Percentiles rank a stretch among this genome's conserved stretches.
Evolutionary conservation across 805 yeast genomes (phyloP).

Genomic region (Starmerella davenportii): DNA sequence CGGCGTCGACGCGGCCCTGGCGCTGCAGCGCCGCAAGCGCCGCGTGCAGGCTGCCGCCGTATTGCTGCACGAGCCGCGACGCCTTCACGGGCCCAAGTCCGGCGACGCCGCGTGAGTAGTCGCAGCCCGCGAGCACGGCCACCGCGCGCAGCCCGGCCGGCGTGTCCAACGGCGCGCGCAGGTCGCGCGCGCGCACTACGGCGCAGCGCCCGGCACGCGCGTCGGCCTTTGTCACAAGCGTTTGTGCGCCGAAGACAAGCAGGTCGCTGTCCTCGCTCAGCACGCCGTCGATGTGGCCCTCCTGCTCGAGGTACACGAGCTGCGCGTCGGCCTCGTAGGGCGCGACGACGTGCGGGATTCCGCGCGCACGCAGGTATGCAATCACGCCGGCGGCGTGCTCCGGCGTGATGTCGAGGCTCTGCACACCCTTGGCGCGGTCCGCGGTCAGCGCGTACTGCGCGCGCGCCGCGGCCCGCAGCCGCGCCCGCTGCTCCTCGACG

Average conservation of each 20-base stretch:
- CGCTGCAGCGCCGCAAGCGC: slow-evolving; percentile 38
- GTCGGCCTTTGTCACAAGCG: slow-evolving; percentile 63
- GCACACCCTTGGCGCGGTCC: slow-evolving; percentile 1
- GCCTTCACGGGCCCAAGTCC: slow-evolving; percentile 72
- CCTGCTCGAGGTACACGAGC: slow-evolving; percentile 69
- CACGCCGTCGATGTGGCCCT: slow-evolving; percentile 63
- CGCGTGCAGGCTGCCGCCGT: slow-evolving; percentile 32
- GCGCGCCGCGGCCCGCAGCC: slow-evolving; percentile 36
- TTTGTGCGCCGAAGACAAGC: slow-evolving; percentile 66
- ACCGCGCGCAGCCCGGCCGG: slow-evolving; percentile 34
- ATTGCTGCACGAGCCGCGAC: slow-evolving; percentile 36
- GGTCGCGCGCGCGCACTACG: slow-evolving; percentile 40
- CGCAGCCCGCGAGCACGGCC: slow-evolving; percentile 92
- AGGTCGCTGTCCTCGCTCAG: slow-evolving; percentile 90
- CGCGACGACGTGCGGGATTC: slow-evolving; percentile 67
- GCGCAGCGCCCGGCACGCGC: slow-evolving; percentile 44
- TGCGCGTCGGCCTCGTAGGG: slow-evolving; percentile 98
- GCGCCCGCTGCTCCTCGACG: slow-evolving; percentile 50
- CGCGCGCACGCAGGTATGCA: slow-evolving; percentile 33
- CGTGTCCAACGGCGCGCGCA: slow-evolving; percentile 23
- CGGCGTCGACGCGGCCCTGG: slow-evolving; percentile 45
- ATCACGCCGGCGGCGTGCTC: slow-evolving; percentile 79
- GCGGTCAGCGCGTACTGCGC: slow-evolving; percentile 3
- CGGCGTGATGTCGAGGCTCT: slow-evolving; percentile 69
- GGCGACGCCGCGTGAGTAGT: slow-evolving; percentile 73